phyloP scores from a whole-genome alignment of 768 basidiomycete species.

The Podaxis sp. region DNA sequence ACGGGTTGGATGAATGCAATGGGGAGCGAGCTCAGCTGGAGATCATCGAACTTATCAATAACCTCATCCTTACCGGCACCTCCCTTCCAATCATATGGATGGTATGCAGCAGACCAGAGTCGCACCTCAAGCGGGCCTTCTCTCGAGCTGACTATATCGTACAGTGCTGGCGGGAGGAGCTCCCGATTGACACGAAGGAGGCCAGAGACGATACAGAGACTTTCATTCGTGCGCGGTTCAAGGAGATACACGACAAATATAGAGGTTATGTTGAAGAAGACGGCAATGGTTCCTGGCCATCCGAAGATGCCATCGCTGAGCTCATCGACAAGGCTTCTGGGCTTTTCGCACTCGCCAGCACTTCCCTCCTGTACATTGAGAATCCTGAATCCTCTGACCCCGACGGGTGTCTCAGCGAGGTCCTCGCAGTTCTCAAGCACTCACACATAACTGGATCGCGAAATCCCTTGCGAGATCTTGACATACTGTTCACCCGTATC shows the following conservation, averaged over 20 bases:
- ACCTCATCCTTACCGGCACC: neutral
- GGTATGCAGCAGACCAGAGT: neutral
- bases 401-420: neutral
- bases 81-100: neutral
- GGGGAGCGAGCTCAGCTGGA: neutral
- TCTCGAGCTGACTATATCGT: neutral
- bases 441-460: neutral
- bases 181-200: neutral
- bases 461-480: neutral
- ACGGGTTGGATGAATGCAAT: slow-evolving; percentile 2
- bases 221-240: neutral
- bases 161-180: neutral
- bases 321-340: neutral
- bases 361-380: neutral
- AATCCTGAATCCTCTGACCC: neutral
- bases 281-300: neutral
- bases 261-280: neutral
- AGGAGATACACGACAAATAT: neutral
- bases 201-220: neutral
- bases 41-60: neutral
- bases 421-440: neutral
- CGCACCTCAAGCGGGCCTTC: neutral
- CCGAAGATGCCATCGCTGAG: neutral
- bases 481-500: neutral
- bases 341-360: neutral